Conservation (phyloP, 352 stramenopile genomes). For the Globisporangium iwayamae region DNA sequence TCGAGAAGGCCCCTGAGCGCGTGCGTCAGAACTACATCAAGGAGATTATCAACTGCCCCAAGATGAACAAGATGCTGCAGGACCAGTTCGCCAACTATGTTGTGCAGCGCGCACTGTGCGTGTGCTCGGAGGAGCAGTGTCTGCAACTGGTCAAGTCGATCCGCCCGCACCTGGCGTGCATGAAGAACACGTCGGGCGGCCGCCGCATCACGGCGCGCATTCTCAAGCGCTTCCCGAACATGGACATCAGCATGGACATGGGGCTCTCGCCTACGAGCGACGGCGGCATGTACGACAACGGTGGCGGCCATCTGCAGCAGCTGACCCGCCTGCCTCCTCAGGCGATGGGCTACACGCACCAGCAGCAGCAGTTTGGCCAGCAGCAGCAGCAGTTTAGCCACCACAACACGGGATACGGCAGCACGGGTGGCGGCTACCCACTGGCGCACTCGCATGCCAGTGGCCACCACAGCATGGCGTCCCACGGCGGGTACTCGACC, state of each 20-base stretch:
- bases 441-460: not conserved
- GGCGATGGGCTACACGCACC: conserved; percentile 10
- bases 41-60: conserved; percentile 70
- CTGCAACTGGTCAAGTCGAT: conserved; percentile 94
- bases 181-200: conserved; percentile 94
- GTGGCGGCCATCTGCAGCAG: conserved; percentile 11
- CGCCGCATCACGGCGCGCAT: conserved; percentile 95
- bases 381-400: conserved; percentile 13
- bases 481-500: conserved; percentile 16
- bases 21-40: conserved; percentile 74
- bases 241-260: conserved; percentile 85
- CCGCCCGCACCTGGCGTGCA: conserved; percentile 91
- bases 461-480: conserved; percentile 21
- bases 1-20: conserved; percentile 89
- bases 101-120: conserved; percentile 94
- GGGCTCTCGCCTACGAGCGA: conserved; percentile 29
- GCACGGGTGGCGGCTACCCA: conserved; percentile 4
- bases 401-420: not conserved
- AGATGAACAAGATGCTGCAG: conserved; percentile 94
- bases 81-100: conserved; percentile 99
- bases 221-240: conserved; percentile 95
- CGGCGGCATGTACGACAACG: conserved; percentile 30
- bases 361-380: conserved; percentile 7
- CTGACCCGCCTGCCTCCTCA: conserved; percentile 10
- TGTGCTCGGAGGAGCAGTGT: conserved; percentile 93